Evolutionary conservation across 768 basidiomycete genomes (phyloP), one percentile per base, ranked within the genome.

Genomic region (Porphyrellus cyaneotinctus): DNA sequence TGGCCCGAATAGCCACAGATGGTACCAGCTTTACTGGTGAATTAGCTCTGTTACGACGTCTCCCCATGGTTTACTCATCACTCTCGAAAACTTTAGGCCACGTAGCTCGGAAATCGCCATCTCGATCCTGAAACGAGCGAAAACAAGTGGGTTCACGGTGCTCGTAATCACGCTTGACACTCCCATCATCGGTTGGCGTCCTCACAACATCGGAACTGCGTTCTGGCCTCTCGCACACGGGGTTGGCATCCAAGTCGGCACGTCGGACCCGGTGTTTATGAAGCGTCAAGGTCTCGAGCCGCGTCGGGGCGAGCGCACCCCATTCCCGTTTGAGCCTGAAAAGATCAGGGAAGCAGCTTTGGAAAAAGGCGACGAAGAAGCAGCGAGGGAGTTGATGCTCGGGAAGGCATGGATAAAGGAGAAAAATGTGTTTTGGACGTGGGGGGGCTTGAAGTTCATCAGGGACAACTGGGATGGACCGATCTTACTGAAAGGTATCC

Each of bases 81-180:
- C 18, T 39, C 20, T 22, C 37, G 9, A n/a, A n/a, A n/a, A n/a
- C n/a, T 39, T 20, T 23, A 39, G 38, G 38, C 38, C 38, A 20
- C 38, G 38, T 6, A 39, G 11, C 8, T 65, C 84, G 41, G 84
- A 84, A 6, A 65, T 88, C 22, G 83, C 81, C 0, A 64, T 83
- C 30, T 89, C 87, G 18, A 49, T 91, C 23, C 76, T 92, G 22
- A 69, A 72, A 13, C 81, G 89, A 3, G 85, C 82, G 13, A 87
- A 88, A 65, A 74, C 71, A 1, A 80, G 70, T 48, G 85, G 85
- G 14, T 92, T 81, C 70, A 79, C 72, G 5, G 80, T 83, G 14
- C 82, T 91, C 32, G 80, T 91, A n/a, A 75, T 92, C 57, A 91
- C 90, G 0, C 74, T 91, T 12, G 89, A 92, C 66, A 87, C 87